Percentiles rank a stretch among this genome's conserved stretches.
Conservation (phyloP, 2,329 filamentous ascomycete species). For the Westerdykella ornata region DNA sequence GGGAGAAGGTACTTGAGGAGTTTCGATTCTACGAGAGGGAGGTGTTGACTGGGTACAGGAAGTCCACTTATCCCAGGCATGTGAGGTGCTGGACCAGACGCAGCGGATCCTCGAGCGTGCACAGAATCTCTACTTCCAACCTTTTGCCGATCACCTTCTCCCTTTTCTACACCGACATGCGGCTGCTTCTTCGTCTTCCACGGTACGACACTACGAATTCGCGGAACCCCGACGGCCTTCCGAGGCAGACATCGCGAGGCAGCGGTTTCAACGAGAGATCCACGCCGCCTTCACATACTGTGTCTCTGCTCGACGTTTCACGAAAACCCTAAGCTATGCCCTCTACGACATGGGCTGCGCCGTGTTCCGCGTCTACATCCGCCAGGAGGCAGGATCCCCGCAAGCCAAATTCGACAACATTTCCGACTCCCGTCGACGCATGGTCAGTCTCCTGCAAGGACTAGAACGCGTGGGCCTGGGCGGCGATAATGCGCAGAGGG, state of each 20-base stretch:
- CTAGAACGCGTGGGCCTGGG: slow-evolving; percentile 61
- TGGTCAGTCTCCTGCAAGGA: slow-evolving; percentile 53
- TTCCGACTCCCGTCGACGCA: slow-evolving; percentile 42
- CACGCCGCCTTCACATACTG: slow-evolving; percentile 61
- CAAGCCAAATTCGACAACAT: slow-evolving; percentile 14
- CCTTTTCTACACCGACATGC: slow-evolving; percentile 23
- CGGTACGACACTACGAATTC: slow-evolving; percentile 35
- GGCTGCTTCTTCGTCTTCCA: slow-evolving; percentile 28
- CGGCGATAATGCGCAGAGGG: slow-evolving; percentile 61
- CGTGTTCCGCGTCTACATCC: slow-evolving; percentile 38
- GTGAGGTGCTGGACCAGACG: slow-evolving; percentile 32
- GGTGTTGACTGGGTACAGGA: slow-evolving; percentile 8
- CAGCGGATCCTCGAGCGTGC: slow-evolving; percentile 32
- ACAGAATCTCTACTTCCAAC: slow-evolving; percentile 34
- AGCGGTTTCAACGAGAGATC: slow-evolving; percentile 55
- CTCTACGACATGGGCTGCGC: slow-evolving; percentile 48
- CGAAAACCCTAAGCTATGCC: slow-evolving; percentile 48
- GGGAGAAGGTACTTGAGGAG: slow-evolving; percentile 28
- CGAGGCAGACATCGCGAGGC: slow-evolving; percentile 13
- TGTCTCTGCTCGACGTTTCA: slow-evolving; percentile 47
- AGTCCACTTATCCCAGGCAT: slow-evolving; percentile 21
- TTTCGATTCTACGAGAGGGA: background rate
- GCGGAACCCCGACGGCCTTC: slow-evolving; percentile 11
- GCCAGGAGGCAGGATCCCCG: slow-evolving; percentile 20
- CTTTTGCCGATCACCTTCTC: slow-evolving; percentile 30